These are phyloP conservation scores for Camellia granthamiana DNA, from an alignment of 148 eudicot species.

Conservation along the genomic window DNA sequence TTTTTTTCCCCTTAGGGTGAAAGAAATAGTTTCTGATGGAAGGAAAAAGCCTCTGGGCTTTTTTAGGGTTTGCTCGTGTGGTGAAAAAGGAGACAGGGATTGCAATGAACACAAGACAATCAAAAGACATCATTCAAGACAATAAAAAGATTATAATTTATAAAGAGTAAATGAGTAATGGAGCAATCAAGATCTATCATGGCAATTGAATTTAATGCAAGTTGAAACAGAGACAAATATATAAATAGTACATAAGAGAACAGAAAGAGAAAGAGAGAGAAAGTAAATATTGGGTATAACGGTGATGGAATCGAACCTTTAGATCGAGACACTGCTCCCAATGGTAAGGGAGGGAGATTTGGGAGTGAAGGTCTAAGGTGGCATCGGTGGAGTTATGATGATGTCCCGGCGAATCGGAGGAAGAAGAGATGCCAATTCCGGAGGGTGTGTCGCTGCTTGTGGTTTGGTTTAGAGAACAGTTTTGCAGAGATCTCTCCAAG, in stretches of 20 bases:
- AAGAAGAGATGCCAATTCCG: constrained; percentile 21
- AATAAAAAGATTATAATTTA: too few relatives aligned
- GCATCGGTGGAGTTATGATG: constrained; percentile 27
- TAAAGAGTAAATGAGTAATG: too few relatives aligned
- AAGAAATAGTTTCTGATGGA: background rate
- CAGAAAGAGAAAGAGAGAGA: too few relatives aligned
- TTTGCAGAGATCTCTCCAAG: constrained; percentile 67
- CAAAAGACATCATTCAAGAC: background rate
- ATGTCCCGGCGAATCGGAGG: constrained; percentile 29
- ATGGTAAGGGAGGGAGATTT: constrained; percentile 66
- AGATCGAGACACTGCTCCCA: constrained; percentile 99
- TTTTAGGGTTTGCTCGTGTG: constrained; percentile 9
- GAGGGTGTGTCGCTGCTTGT: background rate
- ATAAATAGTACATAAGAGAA: background rate
- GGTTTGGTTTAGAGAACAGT: constrained; percentile 56
- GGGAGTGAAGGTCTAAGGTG: constrained; percentile 69
- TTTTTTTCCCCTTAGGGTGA: background rate
- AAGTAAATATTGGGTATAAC: too few relatives aligned
- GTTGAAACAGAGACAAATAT: background rate
- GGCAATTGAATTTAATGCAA: constrained; percentile 11
- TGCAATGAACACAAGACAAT: background rate
- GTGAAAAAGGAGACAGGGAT: background rate
- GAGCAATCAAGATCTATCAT: constrained; percentile 8
- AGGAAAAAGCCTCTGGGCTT: background rate
- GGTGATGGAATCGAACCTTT: constrained; percentile 40